phyloP scores from a whole-genome alignment of 352 stramenopile species.

The Thalassiosira hispida region DNA sequence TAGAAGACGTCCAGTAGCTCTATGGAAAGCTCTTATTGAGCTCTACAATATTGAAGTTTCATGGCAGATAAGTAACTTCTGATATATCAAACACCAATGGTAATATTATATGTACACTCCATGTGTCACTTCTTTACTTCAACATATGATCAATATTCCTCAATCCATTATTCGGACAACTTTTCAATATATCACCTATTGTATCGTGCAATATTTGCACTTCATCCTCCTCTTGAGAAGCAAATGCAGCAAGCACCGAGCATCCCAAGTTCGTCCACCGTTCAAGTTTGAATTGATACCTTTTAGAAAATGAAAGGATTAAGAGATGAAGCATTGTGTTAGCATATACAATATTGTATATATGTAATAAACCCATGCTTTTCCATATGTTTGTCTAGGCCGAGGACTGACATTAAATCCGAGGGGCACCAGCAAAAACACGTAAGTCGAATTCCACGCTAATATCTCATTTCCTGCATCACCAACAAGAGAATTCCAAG shows the following conservation, averaged over 20 bases:
- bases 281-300: constrained; percentile 83
- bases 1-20: too few relatives aligned
- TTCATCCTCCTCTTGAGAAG: constrained; percentile 53
- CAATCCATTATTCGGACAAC: constrained; percentile 49
- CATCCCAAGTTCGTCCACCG: constrained; percentile 79
- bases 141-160: constrained; percentile 64
- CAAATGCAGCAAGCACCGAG: constrained; percentile 80
- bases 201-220: constrained; percentile 51
- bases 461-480: constrained; percentile 48
- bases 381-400: too few relatives aligned
- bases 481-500: constrained; percentile 5
- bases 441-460: constrained; percentile 31
- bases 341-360: neutral
- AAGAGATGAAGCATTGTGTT: neutral
- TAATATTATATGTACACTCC: too few relatives aligned
- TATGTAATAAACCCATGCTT: neutral
- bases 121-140: constrained; percentile 15
- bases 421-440: too few relatives aligned
- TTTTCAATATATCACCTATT: constrained; percentile 50
- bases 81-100: too few relatives aligned
- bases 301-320: constrained; percentile 2
- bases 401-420: too few relatives aligned
- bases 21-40: too few relatives aligned
- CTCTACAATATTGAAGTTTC: too few relatives aligned
- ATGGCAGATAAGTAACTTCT: too few relatives aligned